These are phyloP conservation scores for Gaeumannomyces tritici DNA, from an alignment of 2,329 filamentous ascomycete genomes.

Conservation along the genomic window DNA sequence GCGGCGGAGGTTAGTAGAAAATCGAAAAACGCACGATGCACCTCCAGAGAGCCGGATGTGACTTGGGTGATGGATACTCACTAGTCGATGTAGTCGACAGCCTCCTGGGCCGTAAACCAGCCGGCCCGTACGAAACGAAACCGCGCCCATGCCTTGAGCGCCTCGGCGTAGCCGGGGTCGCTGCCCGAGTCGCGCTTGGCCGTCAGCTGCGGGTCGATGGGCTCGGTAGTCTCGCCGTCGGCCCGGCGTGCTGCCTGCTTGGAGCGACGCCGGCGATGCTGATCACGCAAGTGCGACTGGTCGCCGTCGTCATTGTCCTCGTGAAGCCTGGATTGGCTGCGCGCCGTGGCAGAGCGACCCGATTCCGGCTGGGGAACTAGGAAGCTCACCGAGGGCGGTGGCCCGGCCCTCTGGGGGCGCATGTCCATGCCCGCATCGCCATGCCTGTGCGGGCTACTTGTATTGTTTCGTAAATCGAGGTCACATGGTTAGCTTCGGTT, in stretches of 20 bases:
- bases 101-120: slow-evolving; percentile 92
- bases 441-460: slow-evolving; percentile 1
- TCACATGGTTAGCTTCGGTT: background rate
- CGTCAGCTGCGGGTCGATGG: slow-evolving; percentile 36
- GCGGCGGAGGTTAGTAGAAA: background rate
- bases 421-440: background rate
- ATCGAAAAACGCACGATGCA: background rate
- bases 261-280: background rate
- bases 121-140: slow-evolving; percentile 94
- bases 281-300: background rate
- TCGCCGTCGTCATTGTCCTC: background rate
- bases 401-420: background rate
- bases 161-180: slow-evolving; percentile 53
- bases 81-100: slow-evolving; percentile 91
- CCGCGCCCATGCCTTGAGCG: slow-evolving; percentile 78
- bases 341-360: background rate
- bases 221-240: slow-evolving; percentile 19
- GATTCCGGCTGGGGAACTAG: background rate
- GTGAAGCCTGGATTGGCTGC: background rate
- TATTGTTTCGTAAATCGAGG: background rate
- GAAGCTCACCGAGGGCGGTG: background rate
- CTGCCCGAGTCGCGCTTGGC: slow-evolving; percentile 29
- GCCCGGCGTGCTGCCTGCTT: background rate
- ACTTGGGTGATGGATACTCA: slow-evolving; percentile 28
- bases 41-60: too few relatives aligned